Evolutionary conservation across 257 asterid species (phyloP).

Genomic region (Paulownia fortunei): DNA sequence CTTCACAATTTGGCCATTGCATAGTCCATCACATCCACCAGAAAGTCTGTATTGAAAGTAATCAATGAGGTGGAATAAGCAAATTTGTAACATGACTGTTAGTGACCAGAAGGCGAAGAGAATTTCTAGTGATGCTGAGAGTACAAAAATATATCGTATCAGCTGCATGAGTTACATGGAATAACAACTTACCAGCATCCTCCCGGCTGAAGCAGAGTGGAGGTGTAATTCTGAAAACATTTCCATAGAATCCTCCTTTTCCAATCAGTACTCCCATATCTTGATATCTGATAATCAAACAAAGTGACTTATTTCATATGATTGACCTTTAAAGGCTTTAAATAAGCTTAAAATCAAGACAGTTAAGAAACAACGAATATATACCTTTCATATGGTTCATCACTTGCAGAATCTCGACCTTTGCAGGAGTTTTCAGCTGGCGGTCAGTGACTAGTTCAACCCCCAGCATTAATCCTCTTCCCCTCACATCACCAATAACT

Average conservation of each 20-base stretch:
- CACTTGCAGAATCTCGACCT: slow-evolving; percentile 48
- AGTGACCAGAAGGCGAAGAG: neutral
- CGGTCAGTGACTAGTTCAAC: slow-evolving; percentile 74
- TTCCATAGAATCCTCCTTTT: slow-evolving; percentile 75
- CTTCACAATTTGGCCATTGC: slow-evolving; percentile 51
- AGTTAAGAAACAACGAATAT: neutral
- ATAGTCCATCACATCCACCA: slow-evolving; percentile 62
- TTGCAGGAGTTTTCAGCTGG: slow-evolving; percentile 62
- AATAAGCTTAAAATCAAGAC: neutral
- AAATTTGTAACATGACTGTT: no score
- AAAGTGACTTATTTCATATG: neutral
- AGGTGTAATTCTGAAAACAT: slow-evolving; percentile 79
- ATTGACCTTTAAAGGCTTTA: neutral
- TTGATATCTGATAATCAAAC: slow-evolving; percentile 24
- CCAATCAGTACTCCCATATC: slow-evolving; percentile 76
- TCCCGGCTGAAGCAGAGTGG: slow-evolving; percentile 70
- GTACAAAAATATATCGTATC: neutral
- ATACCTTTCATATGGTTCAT: slow-evolving; percentile 79
- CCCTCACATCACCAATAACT: slow-evolving; percentile 84
- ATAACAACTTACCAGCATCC: slow-evolving; percentile 58
- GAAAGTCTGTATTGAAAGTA: slow-evolving; percentile 49
- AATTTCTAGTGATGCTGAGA: neutral
- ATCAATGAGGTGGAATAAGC: no score
- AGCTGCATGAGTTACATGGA: no score
- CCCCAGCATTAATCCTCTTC: slow-evolving; percentile 83